Base-by-base conservation (phyloP, 1,284 basidiomycete genomes). In the Cutaneotrichosporon curvatum region DNA sequence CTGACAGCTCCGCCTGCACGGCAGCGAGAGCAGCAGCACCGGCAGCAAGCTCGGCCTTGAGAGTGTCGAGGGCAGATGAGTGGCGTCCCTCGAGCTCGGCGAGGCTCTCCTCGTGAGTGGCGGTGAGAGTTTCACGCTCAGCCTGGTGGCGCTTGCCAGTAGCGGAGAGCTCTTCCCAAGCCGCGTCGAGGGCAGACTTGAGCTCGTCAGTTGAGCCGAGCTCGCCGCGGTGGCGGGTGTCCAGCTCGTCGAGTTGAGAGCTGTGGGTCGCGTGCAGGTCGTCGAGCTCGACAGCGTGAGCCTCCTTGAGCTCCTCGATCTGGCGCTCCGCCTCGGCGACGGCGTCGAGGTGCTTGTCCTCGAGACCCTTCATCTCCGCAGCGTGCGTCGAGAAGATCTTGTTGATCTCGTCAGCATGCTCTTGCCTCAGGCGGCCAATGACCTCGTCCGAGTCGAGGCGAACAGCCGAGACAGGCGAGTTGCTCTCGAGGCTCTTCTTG, bases 401-500 rank as follows among this genome's bases (percentile, higher is more conserved):
- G 30, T 49, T 40, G 21, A 57, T 39, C 46, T 57, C 50, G 25
- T 61, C 58, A n/a, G 58, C 55, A 47, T 65, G 61, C 36, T 64
- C 59, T 33, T 60, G 54, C 31, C 55, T 39, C 34, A 54, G 38
- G 19, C 48, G 52, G 39, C 48, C 52, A 20, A 54, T 50, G 33
- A 50, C 52, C 31, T 54, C 52, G 18, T 50, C 43, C 9, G 45
- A 37, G 43, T 50, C 40, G 40, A 51, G 40, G n/a, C 42, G 30
- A 18, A 39, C 23, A 28, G 32, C 39, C 15, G 40, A 30, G 10
- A 33, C 23, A 12, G 22, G 30, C n/a, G 40, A 21, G 36, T 22
- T 28, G 7, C 11, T 20, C 57, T 61, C 58, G 43, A 67, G 56
- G 38, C 80, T 81, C 44, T 75, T 72, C 69, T 92, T 91, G 18